These are phyloP conservation scores for Aspergillus leporis DNA, from an alignment of 495 filamentous ascomycete species.

Conservation along the genomic window DNA sequence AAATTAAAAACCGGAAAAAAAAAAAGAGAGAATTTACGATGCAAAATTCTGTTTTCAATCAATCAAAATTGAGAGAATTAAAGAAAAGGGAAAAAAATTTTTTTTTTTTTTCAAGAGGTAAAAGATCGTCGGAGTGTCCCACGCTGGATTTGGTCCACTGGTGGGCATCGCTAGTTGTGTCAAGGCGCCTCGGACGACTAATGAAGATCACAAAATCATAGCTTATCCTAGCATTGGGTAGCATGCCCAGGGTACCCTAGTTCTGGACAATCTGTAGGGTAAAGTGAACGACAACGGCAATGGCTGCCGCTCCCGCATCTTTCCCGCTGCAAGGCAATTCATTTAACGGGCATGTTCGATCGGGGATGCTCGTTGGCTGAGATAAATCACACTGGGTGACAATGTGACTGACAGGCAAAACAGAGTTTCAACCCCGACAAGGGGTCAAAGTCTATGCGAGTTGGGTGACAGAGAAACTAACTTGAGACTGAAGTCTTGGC, in stretches of 20 bases:
- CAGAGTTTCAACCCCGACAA: not conserved
- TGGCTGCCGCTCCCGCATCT: slow-evolving; percentile 20
- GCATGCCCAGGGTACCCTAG: not conserved
- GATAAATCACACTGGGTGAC: not conserved
- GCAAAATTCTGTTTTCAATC: not conserved
- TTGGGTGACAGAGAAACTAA: slow-evolving; percentile 8
- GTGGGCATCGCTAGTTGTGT: not conserved
- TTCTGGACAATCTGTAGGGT: not conserved
- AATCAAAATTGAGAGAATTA: slow-evolving; percentile 5
- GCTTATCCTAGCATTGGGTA: not conserved
- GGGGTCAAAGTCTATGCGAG: not conserved
- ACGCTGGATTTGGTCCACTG: slow-evolving; percentile 1
- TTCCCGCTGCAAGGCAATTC: slow-evolving; percentile 27
- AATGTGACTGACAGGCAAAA: not conserved
- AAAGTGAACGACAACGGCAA: slow-evolving; percentile 16
- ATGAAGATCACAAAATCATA: slow-evolving; percentile 10
- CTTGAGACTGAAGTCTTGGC: slow-evolving; percentile 8
- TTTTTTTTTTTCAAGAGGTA: not conserved
- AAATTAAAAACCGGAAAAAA: not conserved
- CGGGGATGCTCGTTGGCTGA: not conserved
- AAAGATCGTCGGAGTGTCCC: not conserved
- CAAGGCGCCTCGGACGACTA: not conserved
- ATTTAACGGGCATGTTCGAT: slow-evolving; percentile 14
- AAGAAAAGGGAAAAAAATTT: not conserved
- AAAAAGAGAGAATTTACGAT: not conserved